A percentile compares a stretch with the other conserved stretches of the same genome.
Evolutionary conservation across 805 yeast species (phyloP).

Genomic region (Yamadazyma endophytica): DNA sequence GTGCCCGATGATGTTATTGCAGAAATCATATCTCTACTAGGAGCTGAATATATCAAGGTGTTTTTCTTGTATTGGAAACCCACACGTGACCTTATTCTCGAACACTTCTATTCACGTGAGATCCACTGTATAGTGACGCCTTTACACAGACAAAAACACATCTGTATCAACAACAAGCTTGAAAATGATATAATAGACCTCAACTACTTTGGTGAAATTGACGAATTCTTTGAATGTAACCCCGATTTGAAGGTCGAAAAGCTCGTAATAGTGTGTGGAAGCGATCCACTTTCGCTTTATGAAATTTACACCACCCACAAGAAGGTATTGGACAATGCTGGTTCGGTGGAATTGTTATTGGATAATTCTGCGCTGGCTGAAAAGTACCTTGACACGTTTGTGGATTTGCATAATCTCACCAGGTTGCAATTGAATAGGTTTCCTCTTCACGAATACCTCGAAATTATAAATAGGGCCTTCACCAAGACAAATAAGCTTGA

Average conservation of each 20-base stretch:
- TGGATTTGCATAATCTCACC: slow-evolving; percentile 20
- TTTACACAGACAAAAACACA: slow-evolving; percentile 7
- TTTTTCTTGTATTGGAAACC: slow-evolving; percentile 16
- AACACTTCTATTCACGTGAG: slow-evolving; percentile 25
- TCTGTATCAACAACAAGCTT: slow-evolving; percentile 1
- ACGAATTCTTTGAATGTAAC: slow-evolving; percentile 25
- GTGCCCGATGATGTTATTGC: slow-evolving; percentile 22
- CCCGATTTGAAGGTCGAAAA: slow-evolving; percentile 24
- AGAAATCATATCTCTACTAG: slow-evolving; percentile 14
- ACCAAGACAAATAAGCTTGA: slow-evolving; percentile 12
- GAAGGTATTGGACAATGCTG: slow-evolving; percentile 11
- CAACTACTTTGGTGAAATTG: slow-evolving; percentile 25
- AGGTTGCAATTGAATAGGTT: slow-evolving; percentile 27
- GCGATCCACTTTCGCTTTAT: slow-evolving; percentile 25
- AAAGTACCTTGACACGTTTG: slow-evolving; percentile 17
- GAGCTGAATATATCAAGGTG: slow-evolving; percentile 19
- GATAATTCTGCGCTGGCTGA: no score
- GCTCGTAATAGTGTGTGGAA: slow-evolving; percentile 25
- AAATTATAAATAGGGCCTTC: slow-evolving; percentile 6
- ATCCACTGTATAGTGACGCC: slow-evolving; percentile 32
- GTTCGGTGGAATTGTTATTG: slow-evolving; percentile 22
- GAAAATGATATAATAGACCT: slow-evolving; percentile 13
- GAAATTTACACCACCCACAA: slow-evolving; percentile 18
- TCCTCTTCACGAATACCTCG: slow-evolving; percentile 12
- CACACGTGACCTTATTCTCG: slow-evolving; percentile 20